Evolutionary conservation across 345 rosid species (phyloP), one percentile per base, ranked within the genome.

Genomic region (Pistacia integerrima): DNA sequence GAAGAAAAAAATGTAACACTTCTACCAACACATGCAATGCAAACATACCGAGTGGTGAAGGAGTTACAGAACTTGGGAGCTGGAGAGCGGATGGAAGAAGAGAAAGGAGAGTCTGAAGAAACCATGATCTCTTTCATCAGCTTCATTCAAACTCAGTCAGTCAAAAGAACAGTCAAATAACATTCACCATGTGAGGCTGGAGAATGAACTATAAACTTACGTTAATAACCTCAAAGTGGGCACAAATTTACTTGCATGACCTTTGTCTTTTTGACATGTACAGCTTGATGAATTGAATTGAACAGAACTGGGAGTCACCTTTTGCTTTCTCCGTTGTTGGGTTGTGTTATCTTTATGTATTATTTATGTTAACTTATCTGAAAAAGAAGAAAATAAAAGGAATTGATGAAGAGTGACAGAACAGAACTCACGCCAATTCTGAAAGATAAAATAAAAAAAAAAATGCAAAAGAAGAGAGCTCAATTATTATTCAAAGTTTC

Each of bases 21-120:
- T 6, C n/a, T 35, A 69, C 44, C 35, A 14, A 22, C 28, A 70
- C 28, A 73, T 68, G 68, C 13, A 72, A 66, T 18, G 70, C n/a
- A 67, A 11, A 5, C 4, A 61, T 80, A 91, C 93, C 90, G 82
- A 69, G 92, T 89, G 71, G 90, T 77, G 86, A 85, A 88, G 68
- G 83, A 72, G 68, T 76, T 81, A 76, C 79, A 76, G 82, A 83
- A 85, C 70, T 73, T 82, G 36, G 82, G 68, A 68, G 79, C 74
- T 0, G 85, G 86, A 25, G 87, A 84, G 79, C 77, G 84, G 69
- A 72, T 80, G 25, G 85, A 67, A 44, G 81, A 75, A 61, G 84
- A 79, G 54, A 79, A 66, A 33, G 68, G 54, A 38, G 12, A 49
- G 41, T 81, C 87, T 14, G 87, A 75, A 55, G 76, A 73, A n/a